These are phyloP conservation scores for Asterella californica DNA, from an alignment of 225 moss, liverwort and hornwort genomes.

Conservation along the genomic window DNA sequence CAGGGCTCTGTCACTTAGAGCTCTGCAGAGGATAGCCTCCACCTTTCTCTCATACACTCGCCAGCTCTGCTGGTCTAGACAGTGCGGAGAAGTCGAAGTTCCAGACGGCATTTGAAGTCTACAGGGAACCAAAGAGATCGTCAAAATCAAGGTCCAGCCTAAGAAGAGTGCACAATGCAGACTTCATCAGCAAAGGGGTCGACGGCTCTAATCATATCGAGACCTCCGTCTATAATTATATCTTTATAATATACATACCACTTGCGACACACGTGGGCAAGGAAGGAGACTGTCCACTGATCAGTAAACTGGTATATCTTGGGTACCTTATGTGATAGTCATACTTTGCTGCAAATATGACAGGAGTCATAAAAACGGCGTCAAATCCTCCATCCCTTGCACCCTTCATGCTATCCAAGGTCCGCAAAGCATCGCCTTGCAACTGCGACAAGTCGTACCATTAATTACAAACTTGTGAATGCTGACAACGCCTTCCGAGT, in stretches of 20 bases:
- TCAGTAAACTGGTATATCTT: not conserved
- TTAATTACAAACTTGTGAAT: not conserved
- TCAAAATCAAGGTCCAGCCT: not conserved
- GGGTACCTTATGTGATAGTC: constrained; percentile 85
- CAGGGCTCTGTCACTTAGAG: constrained; percentile 67
- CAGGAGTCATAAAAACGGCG: constrained; percentile 69
- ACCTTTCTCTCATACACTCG: constrained; percentile 55
- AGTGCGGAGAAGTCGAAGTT: constrained; percentile 27
- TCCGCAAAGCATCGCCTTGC: constrained; percentile 63
- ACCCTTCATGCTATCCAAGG: constrained; percentile 61
- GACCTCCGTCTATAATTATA: too few relatives aligned
- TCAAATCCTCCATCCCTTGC: constrained; percentile 72
- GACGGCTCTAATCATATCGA: not conserved
- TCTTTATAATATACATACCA: too few relatives aligned
- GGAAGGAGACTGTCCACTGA: not conserved
- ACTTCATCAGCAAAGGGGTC: not conserved
- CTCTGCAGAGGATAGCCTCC: constrained; percentile 54
- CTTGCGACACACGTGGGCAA: not conserved
- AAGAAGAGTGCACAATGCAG: not conserved
- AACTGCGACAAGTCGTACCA: constrained; percentile 40
- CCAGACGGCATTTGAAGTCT: constrained; percentile 33
- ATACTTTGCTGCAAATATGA: constrained; percentile 68
- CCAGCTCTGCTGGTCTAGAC: constrained; percentile 63
- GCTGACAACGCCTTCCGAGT: not conserved
- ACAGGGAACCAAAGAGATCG: not conserved